Evolutionary conservation across 1,284 basidiomycete genomes (phyloP).

Genomic region (Trichosporon inkin): DNA sequence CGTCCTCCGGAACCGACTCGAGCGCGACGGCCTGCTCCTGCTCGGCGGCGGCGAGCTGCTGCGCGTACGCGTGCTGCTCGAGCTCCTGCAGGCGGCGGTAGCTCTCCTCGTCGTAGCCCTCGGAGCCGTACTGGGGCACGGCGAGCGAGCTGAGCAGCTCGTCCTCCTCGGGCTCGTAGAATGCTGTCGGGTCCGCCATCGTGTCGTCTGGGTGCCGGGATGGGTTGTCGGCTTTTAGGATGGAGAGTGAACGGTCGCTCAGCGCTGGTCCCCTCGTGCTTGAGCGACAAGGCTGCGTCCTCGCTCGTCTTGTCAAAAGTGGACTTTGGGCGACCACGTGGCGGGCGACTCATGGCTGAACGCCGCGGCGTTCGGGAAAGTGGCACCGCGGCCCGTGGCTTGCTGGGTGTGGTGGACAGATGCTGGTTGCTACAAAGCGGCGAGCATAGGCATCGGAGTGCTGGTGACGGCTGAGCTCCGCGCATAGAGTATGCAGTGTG

Average conservation of each 20-base stretch:
- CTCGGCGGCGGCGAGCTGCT: conserved; percentile 36
- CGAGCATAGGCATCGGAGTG: no score
- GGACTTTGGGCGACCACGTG: conserved; percentile 8
- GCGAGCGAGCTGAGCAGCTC: conserved; percentile 47
- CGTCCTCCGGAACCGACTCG: conserved; percentile 48
- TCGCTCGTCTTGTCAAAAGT: neutral
- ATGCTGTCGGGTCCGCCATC: conserved; percentile 49
- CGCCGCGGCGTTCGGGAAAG: neutral
- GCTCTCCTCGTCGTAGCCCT: conserved; percentile 37
- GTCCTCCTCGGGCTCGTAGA: conserved; percentile 49
- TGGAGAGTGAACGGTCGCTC: conserved; percentile 2
- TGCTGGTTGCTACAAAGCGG: neutral
- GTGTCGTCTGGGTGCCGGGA: conserved; percentile 12
- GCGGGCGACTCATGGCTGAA: neutral
- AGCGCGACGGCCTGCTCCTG: conserved; percentile 39
- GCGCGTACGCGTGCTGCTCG: conserved; percentile 41
- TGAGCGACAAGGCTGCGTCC: conserved; percentile 1
- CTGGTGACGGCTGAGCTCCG: no score
- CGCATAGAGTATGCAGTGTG: no score
- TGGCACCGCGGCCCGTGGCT: neutral
- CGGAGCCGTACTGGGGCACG: conserved; percentile 33
- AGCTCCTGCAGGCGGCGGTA: conserved; percentile 42
- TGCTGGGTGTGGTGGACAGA: neutral
- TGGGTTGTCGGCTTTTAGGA: neutral
- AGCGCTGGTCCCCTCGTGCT: conserved; percentile 3